Evolutionary conservation across 2,329 filamentous ascomycete species (phyloP).

Genomic region (Ceratocystis diversiconidia): DNA sequence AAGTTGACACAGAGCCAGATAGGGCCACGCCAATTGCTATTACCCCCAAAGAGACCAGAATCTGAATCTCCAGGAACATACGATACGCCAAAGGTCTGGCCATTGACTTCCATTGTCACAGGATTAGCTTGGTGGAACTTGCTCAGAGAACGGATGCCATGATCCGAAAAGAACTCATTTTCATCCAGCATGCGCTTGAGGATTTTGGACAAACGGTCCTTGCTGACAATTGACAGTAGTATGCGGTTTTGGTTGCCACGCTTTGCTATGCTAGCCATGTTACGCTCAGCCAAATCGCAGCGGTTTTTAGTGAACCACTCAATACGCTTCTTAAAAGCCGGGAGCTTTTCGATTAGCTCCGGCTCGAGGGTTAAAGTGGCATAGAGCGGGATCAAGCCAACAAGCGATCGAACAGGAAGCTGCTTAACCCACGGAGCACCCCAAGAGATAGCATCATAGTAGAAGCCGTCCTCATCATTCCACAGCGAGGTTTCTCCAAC

Average conservation of each 20-base stretch:
- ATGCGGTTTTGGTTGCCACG: constrained; percentile 83
- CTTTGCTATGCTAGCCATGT: constrained; percentile 84
- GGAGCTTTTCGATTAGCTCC: constrained; percentile 80
- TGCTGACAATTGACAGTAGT: constrained; percentile 78
- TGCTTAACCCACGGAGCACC: constrained; percentile 88
- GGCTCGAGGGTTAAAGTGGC: constrained; percentile 86
- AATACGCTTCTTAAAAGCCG: constrained; percentile 80
- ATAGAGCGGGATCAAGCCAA: constrained; percentile 86
- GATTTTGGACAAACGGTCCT: constrained; percentile 80
- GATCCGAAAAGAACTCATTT: constrained; percentile 77
- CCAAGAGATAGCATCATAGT: constrained; percentile 96
- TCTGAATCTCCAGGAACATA: constrained; percentile 96
- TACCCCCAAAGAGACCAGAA: constrained; percentile 86
- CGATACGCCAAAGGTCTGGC: constrained; percentile 70
- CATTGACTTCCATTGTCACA: constrained; percentile 90
- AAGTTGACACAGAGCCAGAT: constrained; percentile 97
- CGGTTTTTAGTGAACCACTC: constrained; percentile 90
- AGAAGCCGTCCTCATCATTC: constrained; percentile 95
- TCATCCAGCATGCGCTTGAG: constrained; percentile 86
- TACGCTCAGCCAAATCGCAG: constrained; percentile 74
- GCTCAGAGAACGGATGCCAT: constrained; percentile 83
- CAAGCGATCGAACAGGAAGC: constrained; percentile 78
- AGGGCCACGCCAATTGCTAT: constrained; percentile 94
- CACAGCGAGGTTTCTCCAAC: constrained; percentile 72
- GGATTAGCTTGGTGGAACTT: constrained; percentile 84